phyloP scores from a whole-genome alignment of 129 eudicot genomes.

The Oenanthe sinensis region DNA sequence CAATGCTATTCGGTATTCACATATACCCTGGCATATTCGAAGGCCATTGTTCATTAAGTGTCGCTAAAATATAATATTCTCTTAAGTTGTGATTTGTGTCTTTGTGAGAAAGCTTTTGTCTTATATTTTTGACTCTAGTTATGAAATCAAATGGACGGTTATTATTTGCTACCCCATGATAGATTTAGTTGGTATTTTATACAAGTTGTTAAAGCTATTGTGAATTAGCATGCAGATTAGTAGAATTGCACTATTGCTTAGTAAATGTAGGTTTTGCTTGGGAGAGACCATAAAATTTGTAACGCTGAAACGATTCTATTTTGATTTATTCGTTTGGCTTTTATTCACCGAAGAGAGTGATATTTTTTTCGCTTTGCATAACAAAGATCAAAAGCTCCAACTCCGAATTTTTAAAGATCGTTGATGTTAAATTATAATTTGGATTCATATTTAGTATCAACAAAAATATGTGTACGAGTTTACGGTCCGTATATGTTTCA shows the following conservation, averaged over 20 bases:
- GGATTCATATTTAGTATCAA: too few species aligned
- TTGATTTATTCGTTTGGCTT: too few species aligned
- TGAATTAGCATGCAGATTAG: not conserved
- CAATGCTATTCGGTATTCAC: not conserved
- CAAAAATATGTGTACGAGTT: too few species aligned
- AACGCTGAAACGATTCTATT: too few species aligned
- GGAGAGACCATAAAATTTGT: not conserved
- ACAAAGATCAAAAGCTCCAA: too few species aligned
- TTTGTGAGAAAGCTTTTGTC: not conserved
- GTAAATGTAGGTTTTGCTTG: not conserved
- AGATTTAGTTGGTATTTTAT: too few species aligned
- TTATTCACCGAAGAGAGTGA: too few species aligned
- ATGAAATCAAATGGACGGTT: not conserved
- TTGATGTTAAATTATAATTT: too few species aligned
- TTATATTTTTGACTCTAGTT: not conserved
- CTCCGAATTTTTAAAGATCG: too few species aligned
- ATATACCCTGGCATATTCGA: slow-evolving; percentile 8
- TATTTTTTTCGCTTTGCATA: too few species aligned
- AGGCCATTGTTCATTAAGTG: not conserved
- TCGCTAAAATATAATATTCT: not conserved
- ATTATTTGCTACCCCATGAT: not conserved
- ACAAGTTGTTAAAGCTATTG: not conserved
- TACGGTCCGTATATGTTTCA: too few species aligned
- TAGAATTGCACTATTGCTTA: not conserved
- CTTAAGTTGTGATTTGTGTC: not conserved